phyloP scores from a whole-genome alignment of 257 asterid species.

The Hygrophila difformis region DNA sequence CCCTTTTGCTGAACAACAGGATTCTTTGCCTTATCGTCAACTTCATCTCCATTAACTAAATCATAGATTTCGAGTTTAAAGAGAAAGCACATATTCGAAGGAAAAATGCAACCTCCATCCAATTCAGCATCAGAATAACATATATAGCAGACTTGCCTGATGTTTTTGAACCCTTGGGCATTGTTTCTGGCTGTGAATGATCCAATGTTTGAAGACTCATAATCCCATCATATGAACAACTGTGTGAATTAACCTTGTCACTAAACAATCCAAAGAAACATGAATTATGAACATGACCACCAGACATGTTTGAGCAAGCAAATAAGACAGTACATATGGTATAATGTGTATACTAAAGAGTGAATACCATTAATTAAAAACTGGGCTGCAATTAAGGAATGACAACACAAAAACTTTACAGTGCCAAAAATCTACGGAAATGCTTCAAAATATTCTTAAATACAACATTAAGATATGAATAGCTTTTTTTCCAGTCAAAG shows the following conservation, averaged over 20 bases:
- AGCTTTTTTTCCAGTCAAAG: too few species aligned
- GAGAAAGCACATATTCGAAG: not conserved
- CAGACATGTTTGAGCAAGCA: too few species aligned
- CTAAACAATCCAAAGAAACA: slow-evolving; percentile 23
- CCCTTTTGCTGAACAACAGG: slow-evolving; percentile 93
- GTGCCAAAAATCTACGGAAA: not conserved
- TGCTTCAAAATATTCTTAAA: not conserved
- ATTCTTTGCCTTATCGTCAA: slow-evolving; percentile 71
- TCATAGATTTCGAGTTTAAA: not conserved
- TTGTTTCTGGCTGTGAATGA: slow-evolving; percentile 34
- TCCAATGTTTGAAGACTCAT: slow-evolving; percentile 27
- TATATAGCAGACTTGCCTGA: slow-evolving; percentile 44
- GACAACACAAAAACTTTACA: too few species aligned
- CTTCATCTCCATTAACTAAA: slow-evolving; percentile 68
- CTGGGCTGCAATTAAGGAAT: too few species aligned
- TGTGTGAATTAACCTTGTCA: slow-evolving; percentile 29
- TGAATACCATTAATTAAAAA: too few species aligned
- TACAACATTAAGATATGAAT: too few species aligned
- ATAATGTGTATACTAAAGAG: not conserved
- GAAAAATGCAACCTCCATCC: not conserved
- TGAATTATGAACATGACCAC: slow-evolving; percentile 5
- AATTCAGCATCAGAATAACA: slow-evolving; percentile 3
- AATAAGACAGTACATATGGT: not conserved
- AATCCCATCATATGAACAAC: slow-evolving; percentile 22
- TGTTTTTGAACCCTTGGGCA: slow-evolving; percentile 46